Evolutionary conservation across 2,329 filamentous ascomycete genomes (phyloP).

Genomic region (Colletotrichum endophyticum): DNA sequence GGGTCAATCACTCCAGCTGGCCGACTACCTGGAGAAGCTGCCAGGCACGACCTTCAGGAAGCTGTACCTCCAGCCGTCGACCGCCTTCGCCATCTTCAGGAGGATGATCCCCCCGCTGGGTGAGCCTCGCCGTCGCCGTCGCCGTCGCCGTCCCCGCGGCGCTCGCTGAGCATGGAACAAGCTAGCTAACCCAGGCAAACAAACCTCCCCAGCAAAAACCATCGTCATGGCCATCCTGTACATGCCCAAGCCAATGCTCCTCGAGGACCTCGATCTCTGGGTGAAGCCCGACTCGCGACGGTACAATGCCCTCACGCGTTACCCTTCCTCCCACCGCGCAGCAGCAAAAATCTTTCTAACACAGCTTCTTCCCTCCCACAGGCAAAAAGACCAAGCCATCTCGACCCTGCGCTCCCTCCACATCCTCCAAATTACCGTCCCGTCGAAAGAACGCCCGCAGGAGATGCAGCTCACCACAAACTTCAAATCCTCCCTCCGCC

Average conservation of each 20-base stretch:
- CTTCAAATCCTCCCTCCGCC: constrained; percentile 82
- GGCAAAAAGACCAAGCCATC: constrained; percentile 83
- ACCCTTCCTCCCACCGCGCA: not conserved
- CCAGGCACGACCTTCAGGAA: constrained; percentile 88
- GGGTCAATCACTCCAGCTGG: constrained; percentile 62
- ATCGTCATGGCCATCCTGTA: constrained; percentile 97
- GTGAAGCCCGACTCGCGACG: constrained; percentile 68
- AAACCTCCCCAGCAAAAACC: constrained; percentile 73
- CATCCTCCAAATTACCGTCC: constrained; percentile 73
- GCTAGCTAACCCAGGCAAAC: not conserved
- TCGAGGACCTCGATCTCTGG: constrained; percentile 86
- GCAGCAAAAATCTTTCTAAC: not conserved
- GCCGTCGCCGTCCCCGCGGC: not conserved
- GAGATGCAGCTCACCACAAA: constrained; percentile 80
- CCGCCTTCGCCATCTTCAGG: constrained; percentile 92
- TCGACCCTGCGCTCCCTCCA: constrained; percentile 84
- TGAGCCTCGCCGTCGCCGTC: constrained; percentile 41
- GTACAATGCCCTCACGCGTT: constrained; percentile 18
- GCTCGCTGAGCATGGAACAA: not conserved
- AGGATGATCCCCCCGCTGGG: constrained; percentile 95
- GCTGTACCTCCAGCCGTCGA: constrained; percentile 95
- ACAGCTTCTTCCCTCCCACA: constrained; percentile 34
- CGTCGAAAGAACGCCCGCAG: constrained; percentile 66
- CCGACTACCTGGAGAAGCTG: constrained; percentile 93
- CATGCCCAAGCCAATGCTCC: constrained; percentile 78